Evolutionary conservation across 768 basidiomycete genomes (phyloP).

Genomic region (Sutorius australiensis): DNA sequence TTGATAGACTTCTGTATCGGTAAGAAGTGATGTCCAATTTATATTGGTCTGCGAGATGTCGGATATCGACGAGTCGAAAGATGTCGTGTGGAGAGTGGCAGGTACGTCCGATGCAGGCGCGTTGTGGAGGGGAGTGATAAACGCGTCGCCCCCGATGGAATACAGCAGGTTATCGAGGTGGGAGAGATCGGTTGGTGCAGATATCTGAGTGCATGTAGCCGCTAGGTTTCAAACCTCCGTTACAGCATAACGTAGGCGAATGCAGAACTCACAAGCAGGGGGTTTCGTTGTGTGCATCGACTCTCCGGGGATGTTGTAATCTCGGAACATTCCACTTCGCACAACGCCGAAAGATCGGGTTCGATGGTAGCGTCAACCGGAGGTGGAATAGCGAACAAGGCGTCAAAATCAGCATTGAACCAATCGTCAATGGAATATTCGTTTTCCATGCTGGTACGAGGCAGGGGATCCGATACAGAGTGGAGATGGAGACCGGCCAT

Average conservation of each 20-base stretch:
- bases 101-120: background rate
- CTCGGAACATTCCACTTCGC: constrained; percentile 36
- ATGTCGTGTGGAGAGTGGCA: background rate
- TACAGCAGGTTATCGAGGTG: constrained; percentile 10
- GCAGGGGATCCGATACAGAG: constrained; percentile 33
- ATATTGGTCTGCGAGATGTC: background rate
- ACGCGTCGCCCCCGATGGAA: background rate
- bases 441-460: constrained; percentile 5
- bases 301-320: constrained; percentile 20
- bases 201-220: background rate
- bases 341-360: constrained; percentile 22
- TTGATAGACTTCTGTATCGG: background rate
- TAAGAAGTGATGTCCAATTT: constrained; percentile 19
- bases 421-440: constrained; percentile 34
- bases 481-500: constrained; percentile 20
- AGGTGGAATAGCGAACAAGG: constrained; percentile 27
- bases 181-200: background rate
- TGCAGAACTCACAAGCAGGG: constrained; percentile 4
- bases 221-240: background rate
- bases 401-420: constrained; percentile 29
- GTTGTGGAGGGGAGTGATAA: background rate
- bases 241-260: background rate
- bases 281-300: background rate
- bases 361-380: constrained; percentile 19
- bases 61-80: background rate